These are phyloP conservation scores for Camellia japonica DNA, from an alignment of 148 eudicot genomes.

Conservation along the genomic window DNA sequence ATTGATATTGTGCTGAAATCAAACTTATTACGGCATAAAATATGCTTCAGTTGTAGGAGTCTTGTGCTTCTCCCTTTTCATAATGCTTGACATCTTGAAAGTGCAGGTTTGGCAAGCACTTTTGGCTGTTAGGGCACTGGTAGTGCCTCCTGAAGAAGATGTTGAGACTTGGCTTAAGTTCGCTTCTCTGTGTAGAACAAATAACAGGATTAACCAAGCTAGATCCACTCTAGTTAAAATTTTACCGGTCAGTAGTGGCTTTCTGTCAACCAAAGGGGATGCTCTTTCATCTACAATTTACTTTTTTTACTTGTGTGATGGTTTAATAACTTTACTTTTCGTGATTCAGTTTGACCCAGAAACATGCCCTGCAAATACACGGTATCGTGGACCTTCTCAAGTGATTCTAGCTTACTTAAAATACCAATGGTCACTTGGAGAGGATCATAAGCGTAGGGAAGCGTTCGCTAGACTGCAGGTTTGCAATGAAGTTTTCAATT, in stretches of 20 bases:
- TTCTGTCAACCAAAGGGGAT: not conserved
- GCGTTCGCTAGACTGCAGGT: slow-evolving; percentile 87
- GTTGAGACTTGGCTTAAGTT: slow-evolving; percentile 93
- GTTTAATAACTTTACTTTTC: slow-evolving; percentile 3
- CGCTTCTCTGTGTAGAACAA: slow-evolving; percentile 87
- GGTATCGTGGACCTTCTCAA: slow-evolving; percentile 81
- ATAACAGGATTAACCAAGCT: slow-evolving; percentile 90
- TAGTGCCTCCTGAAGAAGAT: slow-evolving; percentile 91
- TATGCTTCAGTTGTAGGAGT: not conserved
- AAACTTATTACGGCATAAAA: not conserved
- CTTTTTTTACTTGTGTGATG: not conserved
- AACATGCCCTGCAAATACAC: slow-evolving; percentile 61
- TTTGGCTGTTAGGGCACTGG: slow-evolving; percentile 85
- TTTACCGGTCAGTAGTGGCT: slow-evolving; percentile 57
- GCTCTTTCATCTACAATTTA: not conserved
- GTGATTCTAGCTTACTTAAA: slow-evolving; percentile 88
- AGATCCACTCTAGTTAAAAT: slow-evolving; percentile 84
- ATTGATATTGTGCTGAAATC: not conserved
- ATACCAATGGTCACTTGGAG: slow-evolving; percentile 97
- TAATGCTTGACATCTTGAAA: slow-evolving; percentile 11
- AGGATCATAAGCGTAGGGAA: slow-evolving; percentile 89
- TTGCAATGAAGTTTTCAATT: slow-evolving; percentile 4
- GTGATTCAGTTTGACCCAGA: slow-evolving; percentile 86
- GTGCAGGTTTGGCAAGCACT: slow-evolving; percentile 93
- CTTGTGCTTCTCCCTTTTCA: not conserved